Base-by-base conservation (phyloP, 768 basidiomycete genomes). In the Russula brevipes region DNA sequence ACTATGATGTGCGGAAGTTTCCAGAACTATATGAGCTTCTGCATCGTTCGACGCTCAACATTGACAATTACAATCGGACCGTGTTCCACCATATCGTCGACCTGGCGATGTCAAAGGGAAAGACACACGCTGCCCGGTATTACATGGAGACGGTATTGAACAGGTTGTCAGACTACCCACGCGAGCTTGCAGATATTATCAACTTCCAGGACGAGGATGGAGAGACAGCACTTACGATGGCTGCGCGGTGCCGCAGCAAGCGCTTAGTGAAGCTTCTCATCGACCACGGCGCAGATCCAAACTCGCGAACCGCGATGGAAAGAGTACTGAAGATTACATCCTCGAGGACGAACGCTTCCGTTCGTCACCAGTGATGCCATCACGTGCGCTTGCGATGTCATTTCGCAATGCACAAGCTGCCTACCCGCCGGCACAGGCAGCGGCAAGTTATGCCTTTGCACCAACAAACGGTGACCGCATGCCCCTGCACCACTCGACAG, bases 201-300 rank as follows among this genome's bases (percentile, higher is more conserved):
- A 99, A 99, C 72, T 98, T 98, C 73, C 97, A 97, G 73, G 96
- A 98, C 72, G 94, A 98, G 72, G 97, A 99, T 67, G 96, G 96
- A 41, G 97, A 99, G 76, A 98, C 97, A 7, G 94, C 97, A 11
- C 76, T 99, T 64, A 98, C 97, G 4, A 85, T 99, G 80, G 95
- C 97, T 19, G 96, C 97, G 14, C 83, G 97, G 47, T 98, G 95
- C 72, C 80, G 97, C 60, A 94, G 91, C 74, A 95, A 97, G 74
- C 89, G 95, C 14, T 82, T 99, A 5, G 94, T 98, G 68, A 97
- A 95, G 73, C 81, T 96, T 41, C 83, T 99, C 56, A 88, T 99
- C 63, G 95, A 99, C 74, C 90, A 98, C 69, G 94, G 94, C 7
- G 97, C 94, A 0, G 91, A 98, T 72, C 94, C 96, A 5, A 97